A percentile compares a stretch with the other conserved stretches of the same genome.
Conservation (phyloP, 805 yeast species). For the Cyberlindnera galapagoensis region DNA sequence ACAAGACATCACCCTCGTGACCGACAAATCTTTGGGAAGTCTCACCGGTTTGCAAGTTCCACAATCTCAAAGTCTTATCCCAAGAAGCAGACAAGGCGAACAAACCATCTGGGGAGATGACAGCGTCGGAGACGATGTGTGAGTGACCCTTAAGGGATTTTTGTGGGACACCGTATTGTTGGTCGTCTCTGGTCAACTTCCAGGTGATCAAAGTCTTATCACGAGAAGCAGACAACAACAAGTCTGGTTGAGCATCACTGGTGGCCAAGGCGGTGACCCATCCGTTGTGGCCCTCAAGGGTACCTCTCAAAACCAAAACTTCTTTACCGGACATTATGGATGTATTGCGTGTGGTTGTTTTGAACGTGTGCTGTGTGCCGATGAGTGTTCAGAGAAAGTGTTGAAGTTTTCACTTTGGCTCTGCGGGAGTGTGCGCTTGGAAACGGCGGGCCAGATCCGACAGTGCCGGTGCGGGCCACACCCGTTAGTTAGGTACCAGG, state of each 20-base stretch:
- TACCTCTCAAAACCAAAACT: conserved; percentile 99
- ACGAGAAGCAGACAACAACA: conserved; percentile 96
- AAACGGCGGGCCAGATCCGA: too few species aligned
- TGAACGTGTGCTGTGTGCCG: not conserved
- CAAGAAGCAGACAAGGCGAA: conserved; percentile 98
- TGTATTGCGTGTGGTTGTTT: conserved; percentile 4
- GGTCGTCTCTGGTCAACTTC: conserved; percentile 95
- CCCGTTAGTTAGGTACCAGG: conserved; percentile 18
- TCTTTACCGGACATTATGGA: conserved; percentile 71
- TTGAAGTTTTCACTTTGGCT: conserved; percentile 7
- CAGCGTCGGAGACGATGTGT: conserved; percentile 97
- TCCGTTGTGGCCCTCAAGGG: conserved; percentile 94
- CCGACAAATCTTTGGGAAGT: conserved; percentile 94
- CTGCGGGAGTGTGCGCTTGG: too few species aligned
- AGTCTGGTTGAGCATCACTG: conserved; percentile 96
- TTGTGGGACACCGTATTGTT: conserved; percentile 97
- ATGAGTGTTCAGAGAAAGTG: conserved; percentile 2
- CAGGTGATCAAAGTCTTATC: conserved; percentile 98
- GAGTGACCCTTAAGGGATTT: conserved; percentile 97
- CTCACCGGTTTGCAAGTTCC: conserved; percentile 95
- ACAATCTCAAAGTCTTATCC: conserved; percentile 98
- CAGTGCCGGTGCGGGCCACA: conserved; percentile 8
- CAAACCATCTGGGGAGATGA: conserved; percentile 95
- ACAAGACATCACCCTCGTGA: conserved; percentile 95
- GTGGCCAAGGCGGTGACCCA: conserved; percentile 99